Percentiles rank a stretch among this genome's conserved stretches.
phyloP scores from a whole-genome alignment of 352 stramenopile species.

The Pythium brassicae region DNA sequence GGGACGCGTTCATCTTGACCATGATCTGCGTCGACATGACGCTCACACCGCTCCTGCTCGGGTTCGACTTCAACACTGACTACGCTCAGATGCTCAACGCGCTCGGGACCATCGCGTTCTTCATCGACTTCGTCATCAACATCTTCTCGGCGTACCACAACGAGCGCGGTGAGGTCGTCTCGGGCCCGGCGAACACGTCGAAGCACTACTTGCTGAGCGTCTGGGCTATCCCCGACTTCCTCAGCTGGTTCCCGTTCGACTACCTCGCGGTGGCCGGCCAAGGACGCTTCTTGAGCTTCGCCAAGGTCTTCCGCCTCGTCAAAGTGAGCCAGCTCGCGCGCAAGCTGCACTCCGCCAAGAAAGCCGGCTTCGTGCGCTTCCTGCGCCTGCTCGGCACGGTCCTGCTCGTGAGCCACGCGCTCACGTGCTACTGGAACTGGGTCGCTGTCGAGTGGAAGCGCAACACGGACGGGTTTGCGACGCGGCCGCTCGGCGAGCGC shows the following conservation, averaged over 20 bases:
- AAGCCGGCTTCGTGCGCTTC: slow-evolving; percentile 58
- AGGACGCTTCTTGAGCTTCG: slow-evolving; percentile 52
- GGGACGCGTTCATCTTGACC: slow-evolving; percentile 49
- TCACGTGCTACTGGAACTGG: slow-evolving; percentile 67
- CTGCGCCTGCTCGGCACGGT: slow-evolving; percentile 45
- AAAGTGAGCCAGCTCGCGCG: slow-evolving; percentile 59
- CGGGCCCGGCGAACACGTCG: slow-evolving; percentile 29
- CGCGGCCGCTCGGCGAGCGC: slow-evolving; percentile 21
- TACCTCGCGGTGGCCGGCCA: slow-evolving; percentile 24
- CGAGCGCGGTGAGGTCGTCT: slow-evolving; percentile 45
- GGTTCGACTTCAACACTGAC: slow-evolving; percentile 30
- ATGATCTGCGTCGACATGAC: slow-evolving; percentile 55
- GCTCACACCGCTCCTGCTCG: slow-evolving; percentile 45
- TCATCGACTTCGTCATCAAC: slow-evolving; percentile 52
- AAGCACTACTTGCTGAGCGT: slow-evolving; percentile 47
- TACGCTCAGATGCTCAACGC: slow-evolving; percentile 29
- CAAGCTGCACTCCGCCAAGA: slow-evolving; percentile 58
- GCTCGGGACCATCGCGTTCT: slow-evolving; percentile 39
- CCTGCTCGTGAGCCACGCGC: slow-evolving; percentile 44
- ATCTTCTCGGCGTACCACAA: slow-evolving; percentile 52
- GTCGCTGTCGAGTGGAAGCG: slow-evolving; percentile 38
- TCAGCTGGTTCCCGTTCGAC: slow-evolving; percentile 72
- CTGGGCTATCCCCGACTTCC: slow-evolving; percentile 55
- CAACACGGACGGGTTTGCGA: slow-evolving; percentile 23
- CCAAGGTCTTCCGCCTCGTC: slow-evolving; percentile 63